Base-by-base conservation (phyloP, 176 grass and related monocot genomes). In the Puya raimondii region DNA sequence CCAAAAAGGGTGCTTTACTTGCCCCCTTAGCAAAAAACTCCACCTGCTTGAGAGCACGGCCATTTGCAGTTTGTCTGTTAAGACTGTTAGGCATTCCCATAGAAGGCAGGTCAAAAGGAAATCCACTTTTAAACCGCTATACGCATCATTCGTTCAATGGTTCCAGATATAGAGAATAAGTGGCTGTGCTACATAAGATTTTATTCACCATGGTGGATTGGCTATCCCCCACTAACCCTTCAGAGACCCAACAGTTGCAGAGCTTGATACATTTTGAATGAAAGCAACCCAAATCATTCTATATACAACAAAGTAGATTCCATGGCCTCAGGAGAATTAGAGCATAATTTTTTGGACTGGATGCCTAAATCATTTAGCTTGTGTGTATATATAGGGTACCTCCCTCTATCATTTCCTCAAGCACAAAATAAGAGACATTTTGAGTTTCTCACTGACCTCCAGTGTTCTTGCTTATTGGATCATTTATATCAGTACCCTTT, bases 131-230 rank as follows among this genome's bases (percentile, higher is more conserved):
- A 57, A n/a, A 42, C 52, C 4, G 69, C 74, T 54, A 76, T 73
- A 64, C 75, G 66, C 63, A 86, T 78, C 82, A 78, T 81, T 70
- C 75, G 67, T 76, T 48, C 72, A 71, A 85, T 54, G 80, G 81
- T 70, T 80, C 67, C 48, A 87, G 86, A 96, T 87, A 82, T 92
- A 87, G 83, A 76, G 88, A 90, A 89, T 87, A 91, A 86, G 61
- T 82, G 74, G 82, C 66, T 26, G 21, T 66, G 81, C 71, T 80
- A 71, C 84, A 70, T 84, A 53, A 78, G 91, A 95, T 94, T 94
- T 83, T 90, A 94, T 94, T 94, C 83, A 82, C 72, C 65, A 61
- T 72, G 74, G 54, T 82, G 81, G 71, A 69, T 18, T 61, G 56
- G 56, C 56, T 74, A 81, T 71, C 75, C 42, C 49, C 25, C 56